Percentiles rank a stretch among this genome's conserved stretches.
Conservation (phyloP, 768 basidiomycete genomes). For the Lactarius psammicola region DNA sequence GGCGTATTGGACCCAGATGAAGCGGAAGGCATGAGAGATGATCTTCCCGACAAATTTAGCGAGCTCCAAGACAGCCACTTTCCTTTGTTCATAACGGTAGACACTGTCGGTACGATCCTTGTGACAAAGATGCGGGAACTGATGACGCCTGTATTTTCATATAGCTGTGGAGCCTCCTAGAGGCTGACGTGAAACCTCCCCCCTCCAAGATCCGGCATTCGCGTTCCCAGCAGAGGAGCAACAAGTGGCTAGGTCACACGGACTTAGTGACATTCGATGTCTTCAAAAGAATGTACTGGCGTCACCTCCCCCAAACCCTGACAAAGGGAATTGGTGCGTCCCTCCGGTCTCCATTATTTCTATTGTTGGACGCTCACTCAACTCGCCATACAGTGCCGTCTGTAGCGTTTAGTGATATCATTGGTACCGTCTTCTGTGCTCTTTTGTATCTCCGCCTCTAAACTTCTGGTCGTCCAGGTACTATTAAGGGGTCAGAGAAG, state of each 20-base stretch:
- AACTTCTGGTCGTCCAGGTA: constrained; percentile 38
- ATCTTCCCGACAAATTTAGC: constrained; percentile 55
- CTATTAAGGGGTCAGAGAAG: constrained; percentile 67
- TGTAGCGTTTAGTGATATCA: constrained; percentile 61
- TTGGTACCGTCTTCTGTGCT: constrained; percentile 41
- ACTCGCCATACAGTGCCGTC: constrained; percentile 47
- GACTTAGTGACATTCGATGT: constrained; percentile 44
- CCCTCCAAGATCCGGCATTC: constrained; percentile 4
- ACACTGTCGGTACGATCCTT: constrained; percentile 43
- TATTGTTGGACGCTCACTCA: not conserved
- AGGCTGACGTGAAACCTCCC: constrained; percentile 41
- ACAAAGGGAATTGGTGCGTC: constrained; percentile 52
- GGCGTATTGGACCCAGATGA: constrained; percentile 46
- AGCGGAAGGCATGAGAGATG: constrained; percentile 39
- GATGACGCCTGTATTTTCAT: constrained; percentile 2
- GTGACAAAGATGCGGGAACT: not conserved
- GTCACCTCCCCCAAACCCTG: constrained; percentile 50
- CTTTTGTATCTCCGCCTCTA: not conserved
- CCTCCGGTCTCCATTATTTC: not conserved
- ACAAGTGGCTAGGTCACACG: not conserved
- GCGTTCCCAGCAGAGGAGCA: constrained; percentile 10
- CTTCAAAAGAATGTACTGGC: constrained; percentile 58
- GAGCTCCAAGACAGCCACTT: constrained; percentile 59
- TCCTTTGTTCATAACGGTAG: constrained; percentile 67
- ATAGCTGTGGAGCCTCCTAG: constrained; percentile 50